Evolutionary conservation across 768 basidiomycete genomes (phyloP), one percentile per base, ranked within the genome.

Genomic region (Cyclocybe cylindracea): DNA sequence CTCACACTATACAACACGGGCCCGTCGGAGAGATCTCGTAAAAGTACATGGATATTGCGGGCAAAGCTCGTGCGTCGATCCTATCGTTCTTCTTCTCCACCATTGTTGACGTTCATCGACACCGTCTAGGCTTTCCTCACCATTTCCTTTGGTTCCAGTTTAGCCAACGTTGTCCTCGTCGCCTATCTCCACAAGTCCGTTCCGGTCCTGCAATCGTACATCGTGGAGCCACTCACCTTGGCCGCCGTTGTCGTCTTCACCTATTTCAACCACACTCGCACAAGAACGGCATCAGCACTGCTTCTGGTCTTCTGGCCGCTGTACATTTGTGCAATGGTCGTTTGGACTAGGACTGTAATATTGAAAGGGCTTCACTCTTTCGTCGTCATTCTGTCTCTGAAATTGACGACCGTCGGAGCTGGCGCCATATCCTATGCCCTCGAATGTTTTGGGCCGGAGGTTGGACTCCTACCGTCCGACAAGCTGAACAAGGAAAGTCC

Each of bases 251-350:
- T 79, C 2, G 54, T 73, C 18, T 69, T 92, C 39, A 85, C 86
- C 1, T 79, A 78, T 56, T 67, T 78, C 50, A 92, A 90, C 56
- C 91, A 94, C 65, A 80, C 80, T 35, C 82, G 85, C 11, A 79
- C 85, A 1, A 80, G 84, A 13, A 76, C 79, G 7, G 87, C 94
- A 0, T 91, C 91, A 0, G 76, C 88, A 1, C 63, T 84, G 10
- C 69, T 94, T 35, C 79, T 97, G 8, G 65, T 95, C 43, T 95
- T 91, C 69, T 96, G 91, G 88, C 91, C 92, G 0, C 45, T 78
- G 7, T 90, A 91, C 58, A 44, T 80, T 10, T 14, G 75, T 11
- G 72, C 70, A 0, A 58, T 83, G 0, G 60, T 69, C 9, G 64
- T 90, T 5, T 84, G 87, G 79, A 71, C 82, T 0, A 79, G 91